A percentile compares a stretch with the other conserved stretches of the same genome.
These are phyloP conservation scores for Carallia brachiata DNA, from an alignment of 345 rosid species.

Conservation along the genomic window DNA sequence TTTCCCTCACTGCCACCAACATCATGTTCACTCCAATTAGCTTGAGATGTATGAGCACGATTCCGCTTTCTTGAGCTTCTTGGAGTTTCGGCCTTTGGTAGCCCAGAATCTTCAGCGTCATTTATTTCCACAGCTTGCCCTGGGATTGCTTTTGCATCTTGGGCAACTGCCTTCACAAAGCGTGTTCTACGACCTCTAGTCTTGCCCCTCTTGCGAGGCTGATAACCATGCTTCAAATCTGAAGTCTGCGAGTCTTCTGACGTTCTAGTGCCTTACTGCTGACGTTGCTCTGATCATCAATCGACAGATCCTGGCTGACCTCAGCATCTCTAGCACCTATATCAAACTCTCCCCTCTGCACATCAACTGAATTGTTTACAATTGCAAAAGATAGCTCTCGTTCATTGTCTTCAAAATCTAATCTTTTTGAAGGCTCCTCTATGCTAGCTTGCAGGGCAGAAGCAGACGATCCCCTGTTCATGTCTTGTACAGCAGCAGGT, in stretches of 20 bases:
- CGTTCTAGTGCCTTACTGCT: slow-evolving; percentile 43
- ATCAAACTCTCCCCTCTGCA: slow-evolving; percentile 42
- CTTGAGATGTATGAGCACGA: slow-evolving; percentile 49
- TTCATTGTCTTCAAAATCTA: slow-evolving; percentile 31
- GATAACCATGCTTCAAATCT: slow-evolving; percentile 40
- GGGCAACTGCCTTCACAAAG: slow-evolving; percentile 72
- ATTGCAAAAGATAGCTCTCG: slow-evolving; percentile 41
- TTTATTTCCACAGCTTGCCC: slow-evolving; percentile 50
- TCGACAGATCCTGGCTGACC: slow-evolving; percentile 40
- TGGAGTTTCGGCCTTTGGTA: slow-evolving; percentile 42
- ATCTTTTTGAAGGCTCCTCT: slow-evolving; percentile 39
- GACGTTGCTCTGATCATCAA: slow-evolving; percentile 52
- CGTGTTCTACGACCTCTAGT: slow-evolving; percentile 59
- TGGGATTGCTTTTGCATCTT: slow-evolving; percentile 67
- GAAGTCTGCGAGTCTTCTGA: slow-evolving; percentile 51
- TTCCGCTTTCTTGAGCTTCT: slow-evolving; percentile 64
- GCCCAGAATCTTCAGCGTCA: slow-evolving; percentile 55
- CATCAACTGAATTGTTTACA: slow-evolving; percentile 42
- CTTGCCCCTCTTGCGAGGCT: slow-evolving; percentile 49
- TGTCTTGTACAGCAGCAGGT: slow-evolving; percentile 34
- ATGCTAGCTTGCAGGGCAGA: slow-evolving; percentile 32
- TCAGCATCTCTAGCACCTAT: slow-evolving; percentile 43
- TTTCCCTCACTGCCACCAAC: slow-evolving; percentile 63
- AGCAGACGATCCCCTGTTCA: slow-evolving; percentile 25
- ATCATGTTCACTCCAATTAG: slow-evolving; percentile 54